Evolutionary conservation across 73 alveolate genomes (phyloP).

Genomic region (Durusdinium trenchii): DNA sequence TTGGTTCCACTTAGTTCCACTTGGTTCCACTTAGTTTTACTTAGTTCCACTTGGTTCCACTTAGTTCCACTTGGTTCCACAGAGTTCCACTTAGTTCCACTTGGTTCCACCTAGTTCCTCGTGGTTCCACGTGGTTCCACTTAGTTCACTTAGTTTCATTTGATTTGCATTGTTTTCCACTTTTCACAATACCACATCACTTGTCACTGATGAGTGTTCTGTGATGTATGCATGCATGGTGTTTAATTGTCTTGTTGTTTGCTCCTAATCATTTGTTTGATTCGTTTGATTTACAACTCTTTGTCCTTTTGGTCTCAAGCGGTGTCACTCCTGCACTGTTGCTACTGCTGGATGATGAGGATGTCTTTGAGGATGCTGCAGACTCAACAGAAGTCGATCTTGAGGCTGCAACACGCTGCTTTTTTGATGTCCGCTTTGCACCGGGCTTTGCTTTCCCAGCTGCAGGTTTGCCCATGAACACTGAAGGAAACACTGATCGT

Average conservation of each 20-base stretch:
- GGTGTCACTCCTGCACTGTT: too few species aligned
- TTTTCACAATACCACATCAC: not conserved
- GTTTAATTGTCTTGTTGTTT: not conserved
- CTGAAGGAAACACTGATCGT: too few species aligned
- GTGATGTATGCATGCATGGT: not conserved
- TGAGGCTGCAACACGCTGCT: too few species aligned
- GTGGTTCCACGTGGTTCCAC: not conserved
- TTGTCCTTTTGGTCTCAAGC: not conserved
- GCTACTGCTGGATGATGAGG: too few species aligned
- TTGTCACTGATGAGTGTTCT: not conserved
- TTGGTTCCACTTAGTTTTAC: too few species aligned
- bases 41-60: not conserved
- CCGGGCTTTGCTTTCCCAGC: too few species aligned
- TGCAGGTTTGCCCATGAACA: too few species aligned
- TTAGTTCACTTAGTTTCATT: not conserved
- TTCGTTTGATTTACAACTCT: not conserved
- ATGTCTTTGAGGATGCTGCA: too few species aligned
- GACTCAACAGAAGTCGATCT: too few species aligned
- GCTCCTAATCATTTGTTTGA: not conserved
- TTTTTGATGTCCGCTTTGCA: too few species aligned
- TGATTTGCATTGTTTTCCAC: not conserved
- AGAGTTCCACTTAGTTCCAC: not conserved
- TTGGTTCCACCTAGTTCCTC: not conserved
- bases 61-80: not conserved
- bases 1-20: too few species aligned